Evolutionary conservation across 2,329 filamentous ascomycete species (phyloP).

Genomic region (Chalara sp.): DNA sequence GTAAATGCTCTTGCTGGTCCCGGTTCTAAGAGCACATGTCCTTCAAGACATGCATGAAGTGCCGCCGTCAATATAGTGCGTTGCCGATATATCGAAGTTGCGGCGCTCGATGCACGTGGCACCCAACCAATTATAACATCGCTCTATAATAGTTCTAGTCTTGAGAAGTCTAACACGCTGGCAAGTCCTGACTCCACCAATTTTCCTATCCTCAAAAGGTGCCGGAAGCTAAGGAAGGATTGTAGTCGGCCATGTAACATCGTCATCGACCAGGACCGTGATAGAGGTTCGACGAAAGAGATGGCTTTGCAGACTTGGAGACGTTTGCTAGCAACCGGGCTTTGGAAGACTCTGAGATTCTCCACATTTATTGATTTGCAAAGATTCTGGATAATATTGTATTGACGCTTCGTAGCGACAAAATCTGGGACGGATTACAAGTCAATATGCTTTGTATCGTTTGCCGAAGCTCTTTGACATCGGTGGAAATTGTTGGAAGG

Average conservation of each 20-base stretch:
- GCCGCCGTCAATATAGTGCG: constrained; percentile 83
- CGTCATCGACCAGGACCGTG: constrained; percentile 86
- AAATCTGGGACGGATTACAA: constrained; percentile 12
- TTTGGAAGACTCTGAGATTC: constrained; percentile 50
- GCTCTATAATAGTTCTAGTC: constrained; percentile 42
- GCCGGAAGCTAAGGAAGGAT: constrained; percentile 83
- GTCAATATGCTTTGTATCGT: neutral
- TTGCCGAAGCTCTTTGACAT: neutral
- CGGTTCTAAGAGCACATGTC: constrained; percentile 80
- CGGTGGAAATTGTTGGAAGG: neutral
- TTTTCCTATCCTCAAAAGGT: constrained; percentile 73
- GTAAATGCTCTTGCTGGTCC: constrained; percentile 34
- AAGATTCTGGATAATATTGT: neutral
- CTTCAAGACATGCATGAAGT: constrained; percentile 88
- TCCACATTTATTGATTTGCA: constrained; percentile 35
- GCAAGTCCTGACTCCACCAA: constrained; percentile 76
- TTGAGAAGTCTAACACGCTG: constrained; percentile 53
- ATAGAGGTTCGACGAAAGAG: constrained; percentile 74
- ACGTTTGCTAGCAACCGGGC: constrained; percentile 83
- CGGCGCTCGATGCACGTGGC: constrained; percentile 82
- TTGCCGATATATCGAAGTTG: constrained; percentile 86
- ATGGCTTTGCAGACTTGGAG: constrained; percentile 84
- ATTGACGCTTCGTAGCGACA: neutral
- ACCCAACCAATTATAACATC: constrained; percentile 78
- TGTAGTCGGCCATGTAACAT: constrained; percentile 79